Conservation (phyloP, 1,139 yeast species). For the Lodderomyces oxycetoniae region DNA sequence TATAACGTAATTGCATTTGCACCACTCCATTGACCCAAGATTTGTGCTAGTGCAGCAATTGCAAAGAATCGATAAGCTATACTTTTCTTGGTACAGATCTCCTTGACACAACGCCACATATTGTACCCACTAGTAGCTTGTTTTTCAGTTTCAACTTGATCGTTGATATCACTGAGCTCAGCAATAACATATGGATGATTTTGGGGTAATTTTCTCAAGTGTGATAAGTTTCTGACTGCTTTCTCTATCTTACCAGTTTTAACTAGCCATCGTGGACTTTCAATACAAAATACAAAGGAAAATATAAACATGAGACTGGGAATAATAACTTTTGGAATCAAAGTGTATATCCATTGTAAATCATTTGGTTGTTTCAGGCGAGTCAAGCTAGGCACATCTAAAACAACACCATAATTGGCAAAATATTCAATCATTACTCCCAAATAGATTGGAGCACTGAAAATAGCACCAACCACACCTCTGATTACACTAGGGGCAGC, state of each 20-base stretch:
- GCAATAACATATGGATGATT: constrained; percentile 50
- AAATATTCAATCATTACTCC: constrained; percentile 52
- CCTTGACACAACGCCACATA: constrained; percentile 22
- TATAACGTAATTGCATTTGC: constrained; percentile 58
- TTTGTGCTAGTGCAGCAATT: constrained; percentile 41
- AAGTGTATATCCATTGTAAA: constrained; percentile 36
- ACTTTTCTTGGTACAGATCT: constrained; percentile 31
- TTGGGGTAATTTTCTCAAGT: constrained; percentile 44
- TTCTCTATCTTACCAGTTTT: constrained; percentile 31
- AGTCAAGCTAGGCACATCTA: constrained; percentile 22
- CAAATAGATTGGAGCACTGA: constrained; percentile 52
- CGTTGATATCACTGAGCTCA: constrained; percentile 49
- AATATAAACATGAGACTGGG: constrained; percentile 36
- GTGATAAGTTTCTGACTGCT: constrained; percentile 35
- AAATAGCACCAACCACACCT: constrained; percentile 47
- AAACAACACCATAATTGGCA: constrained; percentile 39
- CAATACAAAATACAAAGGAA: constrained; percentile 35
- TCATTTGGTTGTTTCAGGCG: constrained; percentile 15
- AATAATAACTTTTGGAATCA: constrained; percentile 35
- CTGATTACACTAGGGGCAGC: constrained; percentile 50
- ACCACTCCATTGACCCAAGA: constrained; percentile 61
- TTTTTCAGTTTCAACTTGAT: constrained; percentile 36
- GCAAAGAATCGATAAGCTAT: constrained; percentile 43
- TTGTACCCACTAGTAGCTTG: constrained; percentile 30
- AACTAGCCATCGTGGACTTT: constrained; percentile 45